A percentile compares a stretch with the other conserved stretches of the same genome.
These are phyloP conservation scores for Ceratocystis variospora DNA, from an alignment of 2,329 filamentous ascomycete genomes.

Conservation along the genomic window DNA sequence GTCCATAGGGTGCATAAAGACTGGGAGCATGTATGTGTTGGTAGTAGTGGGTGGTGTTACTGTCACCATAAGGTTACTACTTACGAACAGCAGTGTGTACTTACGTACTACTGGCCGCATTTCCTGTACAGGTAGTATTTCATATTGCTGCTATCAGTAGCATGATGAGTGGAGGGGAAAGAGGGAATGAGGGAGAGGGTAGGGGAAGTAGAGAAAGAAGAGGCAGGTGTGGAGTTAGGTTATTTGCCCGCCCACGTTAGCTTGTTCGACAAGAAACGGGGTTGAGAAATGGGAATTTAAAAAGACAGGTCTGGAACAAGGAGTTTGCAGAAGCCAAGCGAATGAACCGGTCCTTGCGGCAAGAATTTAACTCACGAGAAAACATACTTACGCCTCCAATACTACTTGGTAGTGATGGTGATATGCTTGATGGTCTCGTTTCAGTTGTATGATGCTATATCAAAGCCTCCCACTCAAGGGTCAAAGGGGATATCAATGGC, in stretches of 20 bases:
- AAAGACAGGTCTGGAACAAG: slow-evolving; percentile 1
- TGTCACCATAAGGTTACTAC: neutral
- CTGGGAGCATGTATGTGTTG: slow-evolving; percentile 1
- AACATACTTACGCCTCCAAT: neutral
- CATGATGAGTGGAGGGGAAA: neutral
- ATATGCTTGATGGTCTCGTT: neutral
- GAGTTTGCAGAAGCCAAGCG: slow-evolving; percentile 3
- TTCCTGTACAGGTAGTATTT: neutral
- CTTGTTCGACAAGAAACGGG: slow-evolving; percentile 7
- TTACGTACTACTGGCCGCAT: neutral
- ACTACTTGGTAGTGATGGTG: neutral
- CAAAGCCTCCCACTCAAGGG: neutral
- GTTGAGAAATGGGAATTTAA: neutral
- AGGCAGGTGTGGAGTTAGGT: neutral
- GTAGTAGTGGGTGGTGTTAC: neutral
- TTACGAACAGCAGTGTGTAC: neutral
- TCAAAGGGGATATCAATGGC: neutral
- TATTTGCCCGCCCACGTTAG: neutral
- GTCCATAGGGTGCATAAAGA: slow-evolving; percentile 4
- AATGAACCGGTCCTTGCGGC: neutral
- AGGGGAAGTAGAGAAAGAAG: neutral
- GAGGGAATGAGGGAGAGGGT: neutral
- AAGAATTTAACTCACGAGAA: neutral
- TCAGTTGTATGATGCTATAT: neutral
- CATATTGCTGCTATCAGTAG: neutral